Base-by-base conservation (phyloP, 2,329 filamentous ascomycete genomes). In the Chaetomium strumarium region DNA sequence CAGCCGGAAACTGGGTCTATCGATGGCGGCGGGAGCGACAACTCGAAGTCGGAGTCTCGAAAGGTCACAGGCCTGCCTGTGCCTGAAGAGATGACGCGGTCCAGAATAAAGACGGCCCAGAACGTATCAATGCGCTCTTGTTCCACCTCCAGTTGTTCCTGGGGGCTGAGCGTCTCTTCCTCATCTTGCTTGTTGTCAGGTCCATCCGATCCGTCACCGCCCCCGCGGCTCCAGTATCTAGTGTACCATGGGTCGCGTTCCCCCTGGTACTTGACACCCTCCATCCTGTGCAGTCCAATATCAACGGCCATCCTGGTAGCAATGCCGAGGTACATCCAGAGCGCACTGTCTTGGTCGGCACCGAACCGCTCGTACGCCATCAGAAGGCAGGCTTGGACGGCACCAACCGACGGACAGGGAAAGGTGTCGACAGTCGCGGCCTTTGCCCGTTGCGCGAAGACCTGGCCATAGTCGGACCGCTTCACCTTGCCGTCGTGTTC, bases 321-420 rank as follows among this genome's bases (percentile, higher is more conserved):
- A 47, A 92, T 84, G 0, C 90, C 90, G 1, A 95, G 75, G 64
- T 95, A 95, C 89, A 95, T 95, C 90, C 90, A 96, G 7, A 96
- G 69, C 0, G 89, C 88, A 66, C 89, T 95, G 63, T 95, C 90
- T 61, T 91, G 88, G 59, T 89, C 88, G 11, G 88, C 87, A 1
- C 90, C 90, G 60, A 96, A 95, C 40, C 91, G 86, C 60, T 95
- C 89, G 63, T 95, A 95, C 0, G 89, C 90, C 70, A 96, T 80
- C 29, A 96, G 72, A 11, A 95, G 70, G 45, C 86, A 90, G 0
- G 90, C 88, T 62, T 95, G 90, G 0, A 93, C 88, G 10, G 88
- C 89, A 20, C 86, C 86, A 1, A 95, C 84, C 2, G 85, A 90
- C 0, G 90, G 90, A 56, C 86, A 93, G 0, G 88, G 81, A 57